Evolutionary conservation across 495 filamentous ascomycete species (phyloP).

Genomic region (Neurospora africana): DNA sequence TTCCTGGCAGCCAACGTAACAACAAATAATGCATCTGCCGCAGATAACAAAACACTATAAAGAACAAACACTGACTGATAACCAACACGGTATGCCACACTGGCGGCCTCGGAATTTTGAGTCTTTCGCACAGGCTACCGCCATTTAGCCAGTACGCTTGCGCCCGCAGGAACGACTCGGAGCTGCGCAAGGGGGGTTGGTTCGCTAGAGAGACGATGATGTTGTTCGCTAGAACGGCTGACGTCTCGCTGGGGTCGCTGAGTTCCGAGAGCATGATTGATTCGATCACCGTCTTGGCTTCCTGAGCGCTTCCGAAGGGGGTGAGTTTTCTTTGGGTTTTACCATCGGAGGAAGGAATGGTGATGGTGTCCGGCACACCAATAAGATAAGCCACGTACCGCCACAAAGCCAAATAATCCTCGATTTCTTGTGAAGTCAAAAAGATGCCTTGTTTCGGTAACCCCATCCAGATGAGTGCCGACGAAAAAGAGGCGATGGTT

Average conservation of each 20-base stretch:
- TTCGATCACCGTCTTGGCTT: slow-evolving; percentile 54
- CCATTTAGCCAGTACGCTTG: slow-evolving; percentile 61
- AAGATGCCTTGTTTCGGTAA: slow-evolving; percentile 66
- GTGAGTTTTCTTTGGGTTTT: slow-evolving; percentile 35
- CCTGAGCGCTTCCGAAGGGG: slow-evolving; percentile 39
- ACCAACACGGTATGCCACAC: slow-evolving; percentile 51
- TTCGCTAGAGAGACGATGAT: slow-evolving; percentile 56
- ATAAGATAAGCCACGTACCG: slow-evolving; percentile 62
- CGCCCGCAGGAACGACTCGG: slow-evolving; percentile 52
- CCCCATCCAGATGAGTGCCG: slow-evolving; percentile 54
- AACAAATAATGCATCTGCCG: slow-evolving; percentile 15
- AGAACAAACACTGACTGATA: slow-evolving; percentile 58
- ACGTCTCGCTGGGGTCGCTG: slow-evolving; percentile 44
- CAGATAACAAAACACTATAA: slow-evolving; percentile 43
- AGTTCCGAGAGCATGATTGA: slow-evolving; percentile 52
- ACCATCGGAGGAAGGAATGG: not conserved
- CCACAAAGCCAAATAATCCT: slow-evolving; percentile 68
- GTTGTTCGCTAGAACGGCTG: slow-evolving; percentile 57
- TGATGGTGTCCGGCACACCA: slow-evolving; percentile 16
- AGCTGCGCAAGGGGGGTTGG: slow-evolving; percentile 53
- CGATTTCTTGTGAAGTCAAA: slow-evolving; percentile 47
- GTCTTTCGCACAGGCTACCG: slow-evolving; percentile 44
- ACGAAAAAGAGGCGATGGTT: slow-evolving; percentile 60
- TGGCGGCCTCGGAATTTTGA: slow-evolving; percentile 47
- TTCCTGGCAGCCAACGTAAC: not conserved